phyloP scores from a whole-genome alignment of 83 land plant genomes.

The Thuja plicata region DNA sequence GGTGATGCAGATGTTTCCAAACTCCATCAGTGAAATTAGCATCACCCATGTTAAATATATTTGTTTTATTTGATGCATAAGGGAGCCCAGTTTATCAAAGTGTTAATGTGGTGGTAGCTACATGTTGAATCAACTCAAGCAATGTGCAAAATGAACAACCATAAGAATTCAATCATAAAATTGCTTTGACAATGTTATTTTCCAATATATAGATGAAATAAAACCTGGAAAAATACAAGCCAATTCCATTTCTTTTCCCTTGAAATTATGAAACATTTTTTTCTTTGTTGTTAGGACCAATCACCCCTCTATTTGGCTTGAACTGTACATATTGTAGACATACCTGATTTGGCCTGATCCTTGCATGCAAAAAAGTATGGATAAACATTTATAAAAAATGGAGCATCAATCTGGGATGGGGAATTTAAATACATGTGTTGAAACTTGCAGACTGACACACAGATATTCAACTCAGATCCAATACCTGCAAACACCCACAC shows the following conservation, averaged over 20 bases:
- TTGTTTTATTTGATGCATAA: background rate
- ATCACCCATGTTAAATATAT: background rate
- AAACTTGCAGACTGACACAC: too few species aligned
- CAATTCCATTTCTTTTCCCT: background rate
- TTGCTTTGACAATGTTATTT: background rate
- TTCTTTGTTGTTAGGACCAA: constrained; percentile 30
- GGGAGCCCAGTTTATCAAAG: background rate
- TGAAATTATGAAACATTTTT: background rate
- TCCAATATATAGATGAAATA: background rate
- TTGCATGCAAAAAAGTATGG: constrained; percentile 82
- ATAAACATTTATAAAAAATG: constrained; percentile 71
- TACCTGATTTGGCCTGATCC: constrained; percentile 34
- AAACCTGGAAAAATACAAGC: background rate
- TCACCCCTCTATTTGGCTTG: constrained; percentile 39
- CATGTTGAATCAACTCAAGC: background rate
- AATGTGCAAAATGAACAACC: background rate
- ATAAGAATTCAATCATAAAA: background rate
- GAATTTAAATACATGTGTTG: constrained; percentile 24
- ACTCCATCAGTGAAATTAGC: background rate
- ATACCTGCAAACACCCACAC: too few species aligned
- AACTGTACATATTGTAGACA: constrained; percentile 57
- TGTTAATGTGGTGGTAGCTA: background rate
- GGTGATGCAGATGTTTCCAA: background rate
- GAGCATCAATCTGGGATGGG: constrained; percentile 50
- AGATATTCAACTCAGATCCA: too few species aligned